Evolutionary conservation across 1,284 basidiomycete species (phyloP).

Genomic region (Bondarzewia mesenterica): DNA sequence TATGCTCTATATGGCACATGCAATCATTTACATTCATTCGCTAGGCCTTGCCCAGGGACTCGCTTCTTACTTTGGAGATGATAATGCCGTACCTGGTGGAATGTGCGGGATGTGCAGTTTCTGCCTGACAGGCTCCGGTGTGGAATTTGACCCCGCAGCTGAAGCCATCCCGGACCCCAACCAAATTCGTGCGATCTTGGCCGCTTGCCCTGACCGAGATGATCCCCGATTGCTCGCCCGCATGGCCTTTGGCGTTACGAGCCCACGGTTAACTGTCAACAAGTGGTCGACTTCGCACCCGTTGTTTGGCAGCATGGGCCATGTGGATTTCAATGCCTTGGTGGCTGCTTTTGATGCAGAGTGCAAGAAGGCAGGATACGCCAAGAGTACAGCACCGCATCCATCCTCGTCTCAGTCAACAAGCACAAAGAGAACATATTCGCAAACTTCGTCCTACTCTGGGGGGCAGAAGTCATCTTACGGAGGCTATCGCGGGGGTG

Average conservation of each 20-base stretch:
- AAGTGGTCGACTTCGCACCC: conserved; percentile 32
- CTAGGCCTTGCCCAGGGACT: conserved; percentile 38
- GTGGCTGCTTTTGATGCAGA: conserved; percentile 31
- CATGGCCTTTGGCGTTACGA: conserved; percentile 41
- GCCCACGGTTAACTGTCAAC: conserved; percentile 33
- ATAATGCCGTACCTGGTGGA: conserved; percentile 31
- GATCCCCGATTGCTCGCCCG: conserved; percentile 41
- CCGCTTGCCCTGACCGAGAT: conserved; percentile 37
- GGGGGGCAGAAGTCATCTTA: conserved; percentile 1
- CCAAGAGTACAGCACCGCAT: conserved; percentile 9
- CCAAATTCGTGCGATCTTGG: conserved; percentile 30
- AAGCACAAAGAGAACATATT: conserved; percentile 19
- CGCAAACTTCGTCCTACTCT: conserved; percentile 11
- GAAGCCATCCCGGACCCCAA: conserved; percentile 22
- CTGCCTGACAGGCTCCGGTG: conserved; percentile 30
- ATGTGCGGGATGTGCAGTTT: conserved; percentile 39
- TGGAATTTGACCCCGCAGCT: conserved; percentile 25
- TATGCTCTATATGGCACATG: neutral
- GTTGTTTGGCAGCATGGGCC: conserved; percentile 35
- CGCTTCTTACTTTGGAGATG: conserved; percentile 39
- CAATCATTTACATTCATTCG: neutral
- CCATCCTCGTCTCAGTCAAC: conserved; percentile 8
- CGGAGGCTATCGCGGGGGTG: conserved; percentile 1
- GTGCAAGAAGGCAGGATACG: conserved; percentile 29
- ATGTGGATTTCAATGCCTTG: conserved; percentile 28